Evolutionary conservation across 176 grass and related monocot species (phyloP), one percentile per base, ranked within the genome.

Genomic region (Eragrostis nindensis): DNA sequence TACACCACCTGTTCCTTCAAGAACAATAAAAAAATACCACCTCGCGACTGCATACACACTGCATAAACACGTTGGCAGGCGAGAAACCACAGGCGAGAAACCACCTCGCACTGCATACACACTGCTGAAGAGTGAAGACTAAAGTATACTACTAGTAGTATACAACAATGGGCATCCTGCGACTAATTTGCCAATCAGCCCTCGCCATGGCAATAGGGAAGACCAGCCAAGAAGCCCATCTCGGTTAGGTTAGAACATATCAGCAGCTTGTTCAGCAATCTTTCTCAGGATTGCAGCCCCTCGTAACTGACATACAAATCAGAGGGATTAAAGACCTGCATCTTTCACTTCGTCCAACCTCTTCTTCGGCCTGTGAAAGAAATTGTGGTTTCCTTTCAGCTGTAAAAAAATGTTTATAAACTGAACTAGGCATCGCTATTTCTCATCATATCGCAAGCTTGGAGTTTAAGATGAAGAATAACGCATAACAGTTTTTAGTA

Each of bases 291-390:
- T 18, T 29, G 18, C 65, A 8, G 29, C 39, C 15, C 43, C 22
- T 29, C 7, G 11, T 18, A 17, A 18, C 16, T 18, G 50, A 32
- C 32, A 40, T 36, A 44, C 36, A 46, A 22, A 44, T 61, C 76
- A 87, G 22, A 82, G 36, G 22, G 85, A 78, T 24, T 75, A 68
- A 26, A 82, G 67, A 41, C 75, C 77, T 38, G 84, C 77, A 11
- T 84, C 54, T 52, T 88, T 89, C 74, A 68, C 77, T 55, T 89
- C 74, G 36, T 89, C 85, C 42, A 79, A 24, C 54, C 69, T 93
- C 76, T 82, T 87, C 74, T 90, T 94, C 11, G 71, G 62, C 60
- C 86, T 88, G 60, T 18, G 32, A 14, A 62, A 17, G 11, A 11
- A 68, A 42, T 19, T 5, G 64, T 16, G 38, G 62, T 7, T 5